Conservation (phyloP, 371 early-diverging fungal genomes). For the Haplosporangium sp. region DNA sequence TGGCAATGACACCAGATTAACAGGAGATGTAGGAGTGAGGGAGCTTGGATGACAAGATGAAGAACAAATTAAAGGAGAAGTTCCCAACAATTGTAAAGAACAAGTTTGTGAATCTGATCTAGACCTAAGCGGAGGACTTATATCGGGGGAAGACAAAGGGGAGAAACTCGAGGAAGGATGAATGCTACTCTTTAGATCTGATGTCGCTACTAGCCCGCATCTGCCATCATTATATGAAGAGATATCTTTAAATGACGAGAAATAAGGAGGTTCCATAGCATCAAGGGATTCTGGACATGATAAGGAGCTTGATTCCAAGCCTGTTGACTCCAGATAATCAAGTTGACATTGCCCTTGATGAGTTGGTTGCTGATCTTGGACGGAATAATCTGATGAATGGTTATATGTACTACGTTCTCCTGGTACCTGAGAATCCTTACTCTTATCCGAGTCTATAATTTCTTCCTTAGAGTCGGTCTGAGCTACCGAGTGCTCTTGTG, state of each 20-base stretch:
- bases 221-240: conserved; percentile 4
- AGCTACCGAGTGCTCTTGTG: conserved; percentile 7
- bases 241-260: conserved; percentile 6
- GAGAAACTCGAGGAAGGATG: neutral
- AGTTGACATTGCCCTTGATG: neutral
- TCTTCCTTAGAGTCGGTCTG: conserved; percentile 11
- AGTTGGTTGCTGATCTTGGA: neutral
- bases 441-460: conserved; percentile 1
- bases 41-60: conserved; percentile 7
- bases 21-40: conserved; percentile 12
- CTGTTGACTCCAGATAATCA: neutral
- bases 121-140: neutral
- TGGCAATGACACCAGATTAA: conserved; percentile 9
- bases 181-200: neutral
- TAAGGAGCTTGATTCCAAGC: conserved; percentile 6
- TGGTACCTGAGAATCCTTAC: conserved; percentile 6
- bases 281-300: conserved; percentile 7
- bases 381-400: neutral
- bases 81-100: neutral
- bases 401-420: neutral
- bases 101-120: neutral
- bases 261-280: conserved; percentile 10
- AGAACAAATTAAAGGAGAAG: conserved; percentile 3
- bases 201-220: neutral
- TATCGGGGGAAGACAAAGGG: conserved; percentile 4